Evolutionary conservation across 306 rosid genomes (phyloP), one percentile per base, ranked within the genome.

Genomic region (Rosa lucieae): DNA sequence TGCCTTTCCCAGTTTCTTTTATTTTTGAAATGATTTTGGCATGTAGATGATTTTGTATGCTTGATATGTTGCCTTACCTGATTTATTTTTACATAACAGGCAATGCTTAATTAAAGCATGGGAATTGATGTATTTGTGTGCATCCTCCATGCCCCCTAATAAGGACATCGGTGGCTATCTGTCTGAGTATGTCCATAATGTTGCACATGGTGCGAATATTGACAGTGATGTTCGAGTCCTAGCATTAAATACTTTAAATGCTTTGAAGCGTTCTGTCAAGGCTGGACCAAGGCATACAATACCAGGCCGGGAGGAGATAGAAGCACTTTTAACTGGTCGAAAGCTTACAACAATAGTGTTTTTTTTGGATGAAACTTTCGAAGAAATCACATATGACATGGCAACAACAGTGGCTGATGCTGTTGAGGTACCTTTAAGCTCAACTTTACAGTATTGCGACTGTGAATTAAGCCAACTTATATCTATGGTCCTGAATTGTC

Each of bases 221-320:
- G 96, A 93, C 84, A 74, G 94, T 32, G 97, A 91, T 86, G 91
- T 96, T 79, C 97, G 82, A 73, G 77, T 76, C 68, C 88, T 96
- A 75, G 98, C 97, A 47, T 73, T 90, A 67, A 91, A 89, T 79
- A 88, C 98, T 8, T 77, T 93, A 85, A 91, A 93, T 87, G 92
- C 97, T 84, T 85, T 96, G 74, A 93, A 93, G 89, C 93, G 92
- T 62, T 88, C 93, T 55, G 92, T 91, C 75, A 96, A 96, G 92
- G 95, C 96, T 81, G 99, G 99, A 78, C 92, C 98, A 23, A 93
- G 98, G 88, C 90, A 91, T 80, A 82, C 86, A 46, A 89, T 90
- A 82, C 99, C 98, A 39, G 98, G 86, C 13, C 94, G 91, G 6
- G 98, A 93, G 82, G 99, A 96, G 89, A 91, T 96, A 85, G 98